Base-by-base conservation (phyloP, 2,329 filamentous ascomycete genomes). In the Onygena corvina region DNA sequence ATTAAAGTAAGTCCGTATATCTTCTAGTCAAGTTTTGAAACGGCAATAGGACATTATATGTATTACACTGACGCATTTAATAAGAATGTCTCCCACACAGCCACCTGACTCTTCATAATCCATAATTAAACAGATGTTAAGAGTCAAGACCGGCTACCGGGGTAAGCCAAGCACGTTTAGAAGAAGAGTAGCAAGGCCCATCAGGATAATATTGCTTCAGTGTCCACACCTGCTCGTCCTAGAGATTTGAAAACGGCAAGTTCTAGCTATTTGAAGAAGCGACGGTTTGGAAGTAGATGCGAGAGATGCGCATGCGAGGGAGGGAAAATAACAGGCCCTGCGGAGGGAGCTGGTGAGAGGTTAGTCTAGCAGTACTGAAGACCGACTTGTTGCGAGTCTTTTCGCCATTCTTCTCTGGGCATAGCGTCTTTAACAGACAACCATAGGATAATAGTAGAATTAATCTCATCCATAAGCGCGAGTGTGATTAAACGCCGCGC, bases 141-240 rank as follows among this genome's bases (percentile, higher is more conserved):
- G 66, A 63, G 61, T 56, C 59, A 60, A 59, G 62, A 59, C 59
- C 58, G 59, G 59, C 60, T 58, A 61, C 62, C 59, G 60, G 66
- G 64, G 67, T 54, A 59, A 58, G 59, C 56, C 56, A 47, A 54
- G 50, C 53, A 54, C 54, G 51, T 53, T 52, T 53, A 21, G 55
- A 50, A 45, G 34, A 49, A 47, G 45, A 48, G 20, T 50, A 14
- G 46, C 48, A 57, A 59, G 55, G 59, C 52, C 50, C 54, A 56
- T 57, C 56, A 52, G 65, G 53, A 72, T 65, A 62, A 63, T 76
- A 66, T 76, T 70, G 74, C 74, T 76, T 75, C 73, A 66, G 60
- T 71, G 71, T 76, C 74, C 72, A 76, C 74, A 76, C 74, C 71
- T 66, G 67, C 69, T 60, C 71, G 69, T 68, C 71, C 71, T 73